Conservation (phyloP, 2,329 filamentous ascomycete species). For the Xylaria sp. region DNA sequence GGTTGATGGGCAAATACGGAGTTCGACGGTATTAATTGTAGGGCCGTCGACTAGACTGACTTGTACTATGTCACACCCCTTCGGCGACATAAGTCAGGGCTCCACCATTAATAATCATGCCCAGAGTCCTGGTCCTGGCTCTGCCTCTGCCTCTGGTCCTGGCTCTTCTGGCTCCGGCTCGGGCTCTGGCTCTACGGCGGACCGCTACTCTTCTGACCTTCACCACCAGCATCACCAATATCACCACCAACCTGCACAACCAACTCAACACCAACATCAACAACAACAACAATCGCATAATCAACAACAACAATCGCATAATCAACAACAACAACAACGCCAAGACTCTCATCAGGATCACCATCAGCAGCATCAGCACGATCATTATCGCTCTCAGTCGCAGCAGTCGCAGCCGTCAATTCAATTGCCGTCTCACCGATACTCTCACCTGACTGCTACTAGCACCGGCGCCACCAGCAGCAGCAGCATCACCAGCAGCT, state of each 20-base stretch:
- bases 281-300: background rate
- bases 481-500: too few relatives aligned
- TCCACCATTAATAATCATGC: slow-evolving; percentile 17
- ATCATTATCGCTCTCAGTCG: background rate
- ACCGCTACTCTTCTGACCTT: background rate
- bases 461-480: too few relatives aligned
- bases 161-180: too few relatives aligned
- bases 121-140: slow-evolving; percentile 6
- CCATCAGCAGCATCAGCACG: slow-evolving; percentile 1
- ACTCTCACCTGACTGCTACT: too few relatives aligned
- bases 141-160: too few relatives aligned
- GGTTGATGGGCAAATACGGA: too few relatives aligned
- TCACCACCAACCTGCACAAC: background rate
- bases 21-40: background rate
- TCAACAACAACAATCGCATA: background rate
- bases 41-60: background rate
- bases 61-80: slow-evolving; percentile 19
- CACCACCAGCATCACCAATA: slow-evolving; percentile 9
- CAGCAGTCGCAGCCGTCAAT: background rate
- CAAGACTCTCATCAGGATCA: background rate
- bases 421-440: background rate
- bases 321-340: background rate
- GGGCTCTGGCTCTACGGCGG: too few relatives aligned
- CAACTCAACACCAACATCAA: slow-evolving; percentile 4
- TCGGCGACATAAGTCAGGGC: slow-evolving; percentile 10